These are phyloP conservation scores for Pseudofabraea citricarpa DNA, from an alignment of 2,329 filamentous ascomycete genomes.

Conservation along the genomic window DNA sequence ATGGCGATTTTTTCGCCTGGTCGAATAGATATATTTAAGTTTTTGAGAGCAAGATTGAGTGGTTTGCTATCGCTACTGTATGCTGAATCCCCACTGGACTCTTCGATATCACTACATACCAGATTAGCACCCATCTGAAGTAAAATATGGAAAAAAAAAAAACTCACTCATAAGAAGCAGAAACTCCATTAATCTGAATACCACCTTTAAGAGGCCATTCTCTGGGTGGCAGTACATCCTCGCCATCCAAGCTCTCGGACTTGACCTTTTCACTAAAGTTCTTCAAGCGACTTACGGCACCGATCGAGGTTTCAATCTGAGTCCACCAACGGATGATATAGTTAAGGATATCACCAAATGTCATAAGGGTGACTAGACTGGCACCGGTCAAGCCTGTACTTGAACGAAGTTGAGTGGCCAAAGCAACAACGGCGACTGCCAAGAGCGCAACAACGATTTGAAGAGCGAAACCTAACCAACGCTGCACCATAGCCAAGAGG, in stretches of 20 bases:
- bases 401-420: conserved; percentile 14
- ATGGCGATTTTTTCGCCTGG: conserved; percentile 43
- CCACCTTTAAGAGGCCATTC: background rate
- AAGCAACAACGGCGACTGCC: conserved; percentile 22
- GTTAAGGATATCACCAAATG: conserved; percentile 36
- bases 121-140: conserved; percentile 18
- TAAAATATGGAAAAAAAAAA: background rate
- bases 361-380: conserved; percentile 42
- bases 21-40: conserved; percentile 38
- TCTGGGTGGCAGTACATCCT: background rate
- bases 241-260: conserved; percentile 23
- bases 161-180: background rate
- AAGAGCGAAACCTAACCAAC: conserved; percentile 39
- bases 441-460: conserved; percentile 35
- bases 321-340: conserved; percentile 37
- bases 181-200: background rate
- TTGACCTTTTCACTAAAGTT: conserved; percentile 40
- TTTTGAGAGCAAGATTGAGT: background rate
- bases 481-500: conserved; percentile 37
- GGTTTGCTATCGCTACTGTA: conserved; percentile 32
- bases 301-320: conserved; percentile 49
- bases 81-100: too few relatives aligned
- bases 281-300: conserved; percentile 49
- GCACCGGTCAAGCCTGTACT: conserved; percentile 5
- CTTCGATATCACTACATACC: conserved; percentile 27